Conservation (phyloP, 352 stramenopile species). For the Phytophthora gonapodyides region DNA sequence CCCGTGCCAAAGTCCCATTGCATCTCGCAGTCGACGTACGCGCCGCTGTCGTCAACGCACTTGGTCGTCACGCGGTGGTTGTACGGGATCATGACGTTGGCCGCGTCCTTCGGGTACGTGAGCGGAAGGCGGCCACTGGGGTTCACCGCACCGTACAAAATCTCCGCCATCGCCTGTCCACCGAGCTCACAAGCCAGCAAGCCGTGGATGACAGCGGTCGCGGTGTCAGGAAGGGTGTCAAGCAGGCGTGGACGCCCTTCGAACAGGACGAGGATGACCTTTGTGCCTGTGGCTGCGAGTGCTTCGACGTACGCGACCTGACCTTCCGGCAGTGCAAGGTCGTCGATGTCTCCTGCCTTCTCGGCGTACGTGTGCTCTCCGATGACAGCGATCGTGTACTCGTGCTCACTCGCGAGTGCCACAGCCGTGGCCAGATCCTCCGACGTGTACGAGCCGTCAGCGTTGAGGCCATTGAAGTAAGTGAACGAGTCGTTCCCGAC, state of each 20-base stretch:
- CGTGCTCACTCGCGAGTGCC: conserved; percentile 43
- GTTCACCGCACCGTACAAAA: conserved; percentile 80
- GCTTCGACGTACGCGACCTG: conserved; percentile 78
- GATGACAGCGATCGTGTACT: conserved; percentile 79
- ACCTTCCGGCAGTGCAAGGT: conserved; percentile 62
- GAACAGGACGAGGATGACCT: conserved; percentile 84
- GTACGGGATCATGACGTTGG: conserved; percentile 76
- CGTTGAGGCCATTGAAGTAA: conserved; percentile 63
- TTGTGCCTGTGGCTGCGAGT: conserved; percentile 65
- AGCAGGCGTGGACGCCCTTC: conserved; percentile 81
- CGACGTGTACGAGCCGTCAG: conserved; percentile 47
- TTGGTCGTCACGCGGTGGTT: conserved; percentile 66
- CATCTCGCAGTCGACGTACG: conserved; percentile 51
- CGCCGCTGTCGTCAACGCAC: conserved; percentile 35
- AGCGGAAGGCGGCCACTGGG: conserved; percentile 83
- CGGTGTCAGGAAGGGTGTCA: conserved; percentile 40
- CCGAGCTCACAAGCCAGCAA: conserved; percentile 77
- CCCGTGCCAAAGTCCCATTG: conserved; percentile 73
- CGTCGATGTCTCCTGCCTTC: conserved; percentile 86
- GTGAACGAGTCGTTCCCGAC: conserved; percentile 34
- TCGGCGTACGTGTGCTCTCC: conserved; percentile 83
- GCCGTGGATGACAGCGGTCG: conserved; percentile 73
- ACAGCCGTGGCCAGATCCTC: conserved; percentile 61
- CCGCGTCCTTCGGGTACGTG: conserved; percentile 76
- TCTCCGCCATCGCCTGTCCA: conserved; percentile 81